Evolutionary conservation across 1,139 yeast species (phyloP), one percentile per base, ranked within the genome.

Genomic region (Hyphopichia wangnamkhiaoensis): DNA sequence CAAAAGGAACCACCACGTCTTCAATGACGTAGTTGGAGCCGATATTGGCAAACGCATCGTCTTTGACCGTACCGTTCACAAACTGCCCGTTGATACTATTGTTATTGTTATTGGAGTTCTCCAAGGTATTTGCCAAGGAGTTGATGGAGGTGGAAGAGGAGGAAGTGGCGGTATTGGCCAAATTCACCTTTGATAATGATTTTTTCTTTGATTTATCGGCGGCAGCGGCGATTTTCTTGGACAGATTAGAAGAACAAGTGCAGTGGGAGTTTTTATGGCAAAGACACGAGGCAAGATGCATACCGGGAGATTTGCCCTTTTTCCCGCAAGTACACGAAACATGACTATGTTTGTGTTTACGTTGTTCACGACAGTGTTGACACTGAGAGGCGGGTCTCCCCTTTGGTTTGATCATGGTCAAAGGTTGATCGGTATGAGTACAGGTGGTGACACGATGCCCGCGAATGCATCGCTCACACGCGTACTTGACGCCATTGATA

Each of bases 341-440:
- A 56, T 88, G 95, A 7, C 82, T 67, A 49, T 83, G 80, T 50
- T 83, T 84, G 44, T 72, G 59, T 57, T 84, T 85, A 33, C 96
- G 72, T 52, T 82, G 80, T 42, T 85, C 93, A 44, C 93, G 81
- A 58, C 98, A 91, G 57, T 87, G 95, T 32, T 76, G 73, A 54
- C 98, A 91, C 58, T 90, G 96, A 3, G 96, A 83, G 0, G 96
- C 82, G 1, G 98, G 98, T 40, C 98, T 73, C 4, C 98, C 98
- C 59, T 91, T 93, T 10, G 96, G 96, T 59, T 91, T 91, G 60
- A 93, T 91, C 88, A 85, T 84, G 57, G 88, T 84, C 48, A 93
- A 68, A 3, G 95, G 95, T 56, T 86, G 89, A 52, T 93, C 96
- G 1, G 93, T 82, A 59, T 93, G 98, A 38, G 84, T 82, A 63